phyloP scores from a whole-genome alignment of 352 stramenopile species.

The Pythium sp. region DNA sequence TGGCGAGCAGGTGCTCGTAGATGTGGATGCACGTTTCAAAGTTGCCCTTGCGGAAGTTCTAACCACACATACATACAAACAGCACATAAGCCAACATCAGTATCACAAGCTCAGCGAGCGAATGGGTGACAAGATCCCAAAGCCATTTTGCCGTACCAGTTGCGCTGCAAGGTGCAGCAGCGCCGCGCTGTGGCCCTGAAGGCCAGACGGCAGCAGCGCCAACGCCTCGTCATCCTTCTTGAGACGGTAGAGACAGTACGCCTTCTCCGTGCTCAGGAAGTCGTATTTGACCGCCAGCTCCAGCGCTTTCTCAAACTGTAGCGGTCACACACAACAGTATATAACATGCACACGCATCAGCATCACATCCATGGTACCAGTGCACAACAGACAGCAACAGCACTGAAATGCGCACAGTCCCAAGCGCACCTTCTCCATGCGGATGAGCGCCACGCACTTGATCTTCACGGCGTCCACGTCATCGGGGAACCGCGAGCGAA shows the following conservation, averaged over 20 bases:
- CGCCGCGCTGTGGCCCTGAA: conserved; percentile 34
- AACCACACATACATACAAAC: conserved; percentile 2
- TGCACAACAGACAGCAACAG: neutral
- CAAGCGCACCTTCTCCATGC: conserved; percentile 59
- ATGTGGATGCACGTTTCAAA: conserved; percentile 67
- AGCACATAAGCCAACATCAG: neutral
- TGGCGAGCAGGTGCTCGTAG: conserved; percentile 67
- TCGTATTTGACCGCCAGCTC: conserved; percentile 72
- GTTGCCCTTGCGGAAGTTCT: conserved; percentile 70
- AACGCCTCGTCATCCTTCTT: conserved; percentile 73
- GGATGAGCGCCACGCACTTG: conserved; percentile 82
- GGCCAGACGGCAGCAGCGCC: conserved; percentile 27
- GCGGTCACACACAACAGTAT: neutral
- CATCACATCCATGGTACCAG: neutral
- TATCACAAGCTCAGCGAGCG: neutral
- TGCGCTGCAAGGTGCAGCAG: conserved; percentile 72
- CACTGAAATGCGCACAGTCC: neutral
- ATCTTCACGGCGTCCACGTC: conserved; percentile 77
- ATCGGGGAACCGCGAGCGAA: conserved; percentile 67
- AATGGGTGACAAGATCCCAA: neutral
- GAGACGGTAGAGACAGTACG: conserved; percentile 81
- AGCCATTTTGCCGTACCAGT: conserved; percentile 29
- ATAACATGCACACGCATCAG: neutral
- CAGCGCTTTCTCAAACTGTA: conserved; percentile 83
- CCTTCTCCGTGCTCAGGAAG: conserved; percentile 58